Percentiles rank a stretch among this genome's conserved stretches.
These are phyloP conservation scores for Teratosphaeriaceae sp. DNA, from an alignment of 2,329 filamentous ascomycete species.

Conservation along the genomic window DNA sequence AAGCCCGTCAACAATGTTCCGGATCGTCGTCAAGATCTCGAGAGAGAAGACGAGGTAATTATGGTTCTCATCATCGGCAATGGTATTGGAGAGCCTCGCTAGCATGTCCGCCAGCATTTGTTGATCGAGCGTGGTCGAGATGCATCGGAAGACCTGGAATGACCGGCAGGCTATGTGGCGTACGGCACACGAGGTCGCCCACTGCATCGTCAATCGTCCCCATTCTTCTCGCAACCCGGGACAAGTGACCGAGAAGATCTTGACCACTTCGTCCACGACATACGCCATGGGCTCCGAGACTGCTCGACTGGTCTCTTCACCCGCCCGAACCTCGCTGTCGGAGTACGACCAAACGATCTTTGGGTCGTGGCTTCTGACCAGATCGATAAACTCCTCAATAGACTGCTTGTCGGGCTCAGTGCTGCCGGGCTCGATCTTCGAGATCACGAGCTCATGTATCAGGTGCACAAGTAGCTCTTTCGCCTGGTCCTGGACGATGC, in stretches of 20 bases:
- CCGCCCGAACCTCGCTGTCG: slow-evolving; percentile 69
- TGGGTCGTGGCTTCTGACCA: slow-evolving; percentile 74
- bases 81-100: slow-evolving; percentile 87
- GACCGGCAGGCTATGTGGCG: slow-evolving; percentile 92
- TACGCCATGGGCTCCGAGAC: slow-evolving; percentile 84
- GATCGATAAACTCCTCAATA: slow-evolving; percentile 83
- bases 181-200: slow-evolving; percentile 96
- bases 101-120: slow-evolving; percentile 97
- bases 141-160: slow-evolving; percentile 94
- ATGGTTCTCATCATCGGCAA: slow-evolving; percentile 78
- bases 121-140: slow-evolving; percentile 83
- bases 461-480: slow-evolving; percentile 97
- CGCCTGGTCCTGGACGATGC: slow-evolving; percentile 91
- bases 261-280: slow-evolving; percentile 73
- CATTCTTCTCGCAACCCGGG: slow-evolving; percentile 85
- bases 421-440: slow-evolving; percentile 63
- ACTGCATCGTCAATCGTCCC: slow-evolving; percentile 82
- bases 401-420: slow-evolving; percentile 61
- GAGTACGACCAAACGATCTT: slow-evolving; percentile 92
- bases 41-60: slow-evolving; percentile 97
- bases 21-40: slow-evolving; percentile 92
- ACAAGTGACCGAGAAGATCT: slow-evolving; percentile 77
- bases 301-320: slow-evolving; percentile 60
- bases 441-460: slow-evolving; percentile 90
- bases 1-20: slow-evolving; percentile 82